Base-by-base conservation (phyloP, 345 rosid species). In the Mallotus nudiflorus region DNA sequence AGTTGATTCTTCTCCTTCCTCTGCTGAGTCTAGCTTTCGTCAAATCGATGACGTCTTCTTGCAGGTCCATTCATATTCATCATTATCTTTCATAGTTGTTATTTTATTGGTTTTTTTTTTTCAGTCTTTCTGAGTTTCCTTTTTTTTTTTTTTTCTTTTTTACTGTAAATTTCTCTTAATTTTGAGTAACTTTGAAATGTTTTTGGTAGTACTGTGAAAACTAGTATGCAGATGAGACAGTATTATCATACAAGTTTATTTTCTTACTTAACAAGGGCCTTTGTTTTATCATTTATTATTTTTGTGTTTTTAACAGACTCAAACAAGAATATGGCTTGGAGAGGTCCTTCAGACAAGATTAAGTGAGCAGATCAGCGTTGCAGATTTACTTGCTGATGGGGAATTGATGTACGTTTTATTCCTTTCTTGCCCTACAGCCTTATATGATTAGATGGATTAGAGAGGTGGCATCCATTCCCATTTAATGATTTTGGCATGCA, bases 41-140 rank as follows among this genome's bases (percentile, higher is more conserved):
- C 74, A 77, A 51, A 73, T 77, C n/a, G 81, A 77, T 51, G 77
- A 77, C 25, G 81, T 69, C 62, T 77, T 68, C 81, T 77, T 77
- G 67, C 81, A 77, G 81, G 81, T 77, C 16, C 66, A 31, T 28
- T 0, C 2, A 45, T 13, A 9, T 12, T 29, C 10, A 25, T 22
- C 15, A 16, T 57, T 16, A 28, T 57, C 8, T 3, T 24, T 25
- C 4, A 22, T 24, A 11, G 8, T 53, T 29, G 7, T 14, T 14
- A 52, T 24, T 6, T 50, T 15, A 6, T 37, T 22, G 50, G 12
- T 45, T 6, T 25, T 7, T 22, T 22, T 35, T 31, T 14, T 46
- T 16, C 22, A 11, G 27, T 25, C 10, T 25, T 22, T n/a, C n/a
- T n/a, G 9, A 7, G 5, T 49, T 19, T 49, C 22, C 58, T 53